phyloP scores from a whole-genome alignment of 2,329 filamentous ascomycete genomes.

The Fusarium avenaceum region DNA sequence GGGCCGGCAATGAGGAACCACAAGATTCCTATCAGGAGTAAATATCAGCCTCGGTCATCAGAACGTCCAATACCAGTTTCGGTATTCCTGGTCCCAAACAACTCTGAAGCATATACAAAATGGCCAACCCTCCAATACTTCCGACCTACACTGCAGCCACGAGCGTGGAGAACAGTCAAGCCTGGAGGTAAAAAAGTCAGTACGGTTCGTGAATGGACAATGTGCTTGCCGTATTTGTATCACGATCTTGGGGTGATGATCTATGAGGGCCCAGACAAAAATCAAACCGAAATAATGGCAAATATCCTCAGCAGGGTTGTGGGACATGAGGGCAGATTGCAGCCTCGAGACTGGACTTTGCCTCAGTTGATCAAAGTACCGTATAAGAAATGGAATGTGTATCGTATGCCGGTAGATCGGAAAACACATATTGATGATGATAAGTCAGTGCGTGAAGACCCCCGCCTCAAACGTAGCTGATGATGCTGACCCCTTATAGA shows the following conservation, averaged over 20 bases:
- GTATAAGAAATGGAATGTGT: slow-evolving; percentile 22
- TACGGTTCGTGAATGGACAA: not conserved
- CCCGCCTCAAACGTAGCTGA: not conserved
- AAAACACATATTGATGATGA: slow-evolving; percentile 13
- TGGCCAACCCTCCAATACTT: slow-evolving; percentile 47
- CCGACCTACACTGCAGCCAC: slow-evolving; percentile 37
- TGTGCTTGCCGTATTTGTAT: slow-evolving; percentile 44
- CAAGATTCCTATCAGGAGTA: not conserved
- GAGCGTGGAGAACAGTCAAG: slow-evolving; percentile 1
- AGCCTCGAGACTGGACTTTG: not conserved
- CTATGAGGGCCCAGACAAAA: slow-evolving; percentile 46
- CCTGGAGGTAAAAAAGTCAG: not conserved
- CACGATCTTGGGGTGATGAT: slow-evolving; percentile 53
- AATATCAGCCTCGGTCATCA: not conserved
- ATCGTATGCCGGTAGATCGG: slow-evolving; percentile 30
- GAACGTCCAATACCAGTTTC: not conserved
- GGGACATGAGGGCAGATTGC: slow-evolving; percentile 12
- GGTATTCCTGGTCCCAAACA: slow-evolving; percentile 8
- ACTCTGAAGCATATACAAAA: slow-evolving; percentile 8
- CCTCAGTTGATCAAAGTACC: not conserved
- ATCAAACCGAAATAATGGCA: slow-evolving; percentile 44
- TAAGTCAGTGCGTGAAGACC: slow-evolving; percentile 17
- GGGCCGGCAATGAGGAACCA: not conserved
- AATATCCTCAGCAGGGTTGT: slow-evolving; percentile 37
- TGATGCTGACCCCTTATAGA: slow-evolving; percentile 6